Evolutionary conservation across 768 basidiomycete species (phyloP), one percentile per base, ranked within the genome.

Genomic region (Leccinum incarnatum): DNA sequence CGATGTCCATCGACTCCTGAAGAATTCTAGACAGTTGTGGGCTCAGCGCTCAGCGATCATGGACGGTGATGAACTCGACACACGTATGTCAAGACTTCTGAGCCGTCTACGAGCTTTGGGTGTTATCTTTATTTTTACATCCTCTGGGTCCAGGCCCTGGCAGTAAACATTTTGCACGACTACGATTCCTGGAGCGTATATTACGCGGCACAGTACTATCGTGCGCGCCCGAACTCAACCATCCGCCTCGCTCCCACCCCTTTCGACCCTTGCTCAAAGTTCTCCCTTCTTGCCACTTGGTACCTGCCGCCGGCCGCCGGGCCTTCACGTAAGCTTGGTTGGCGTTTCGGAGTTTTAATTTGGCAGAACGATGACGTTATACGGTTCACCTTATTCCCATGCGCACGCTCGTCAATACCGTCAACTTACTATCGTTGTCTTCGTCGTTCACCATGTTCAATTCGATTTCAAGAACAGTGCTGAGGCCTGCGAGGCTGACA

Each of bases 381-480:
- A 23, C 12, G 29, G 23, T n/a, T n/a, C 14, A n/a, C 37, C 37
- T 40, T 4, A 14, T 40, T 40, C 17, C 37, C 40, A 40, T 10
- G 17, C 17, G 8, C 37, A 15, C 7, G 15, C 17, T 40, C 17
- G 37, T 40, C 37, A 40, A 40, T 17, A 37, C 37, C 37, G 5
- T 37, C 36, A 36, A 15, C 32, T 32, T 12, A 32, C 12, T 2
- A 8, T 25, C 48, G 17, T n/a, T 2, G 48, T 23, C 12, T 3
- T n/a, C 48, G 11, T 57, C 56, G 27, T 5, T 14, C 21, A 21
- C 15, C 48, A 86, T 86, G 84, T 72, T 85, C 40, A 40, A 40
- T 61, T 77, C 80, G 55, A 66, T 81, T 60, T 71, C 80, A 23
- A 81, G 78, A 59, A 70, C 72, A 36, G 64, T 76, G 40, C 65